phyloP scores from a whole-genome alignment of 306 rosid species.

The Corylus avellana region DNA sequence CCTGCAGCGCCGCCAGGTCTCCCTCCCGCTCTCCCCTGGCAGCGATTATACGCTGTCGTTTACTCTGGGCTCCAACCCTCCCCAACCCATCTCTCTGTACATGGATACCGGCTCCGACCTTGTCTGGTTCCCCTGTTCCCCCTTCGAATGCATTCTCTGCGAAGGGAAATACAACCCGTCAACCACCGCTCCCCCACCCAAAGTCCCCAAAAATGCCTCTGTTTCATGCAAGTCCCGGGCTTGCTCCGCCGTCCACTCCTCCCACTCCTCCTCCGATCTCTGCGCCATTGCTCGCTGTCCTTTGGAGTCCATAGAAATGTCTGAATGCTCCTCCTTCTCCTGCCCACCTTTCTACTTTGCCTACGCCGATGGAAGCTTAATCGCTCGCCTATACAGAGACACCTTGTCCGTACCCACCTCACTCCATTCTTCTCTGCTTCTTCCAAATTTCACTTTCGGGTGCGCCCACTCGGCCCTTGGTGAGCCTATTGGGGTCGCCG shows the following conservation, averaged over 20 bases:
- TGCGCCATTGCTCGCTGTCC: constrained; percentile 87
- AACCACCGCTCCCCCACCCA: constrained; percentile 35
- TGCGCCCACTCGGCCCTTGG: constrained; percentile 87
- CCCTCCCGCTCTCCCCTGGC: constrained; percentile 84
- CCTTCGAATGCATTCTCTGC: constrained; percentile 90
- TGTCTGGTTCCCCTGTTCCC: constrained; percentile 92
- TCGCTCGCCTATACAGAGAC: constrained; percentile 58
- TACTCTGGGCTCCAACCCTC: constrained; percentile 48
- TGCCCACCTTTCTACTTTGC: constrained; percentile 93
- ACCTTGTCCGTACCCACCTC: constrained; percentile 46
- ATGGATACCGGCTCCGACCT: constrained; percentile 98
- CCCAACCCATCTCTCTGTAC: constrained; percentile 71
- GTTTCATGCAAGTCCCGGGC: constrained; percentile 69
- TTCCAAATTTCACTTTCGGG: constrained; percentile 78
- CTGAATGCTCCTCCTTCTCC: constrained; percentile 57
- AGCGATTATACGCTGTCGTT: constrained; percentile 86
- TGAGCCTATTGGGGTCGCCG: constrained; percentile 92
- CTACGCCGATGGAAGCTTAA: constrained; percentile 83
- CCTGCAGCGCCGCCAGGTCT: constrained; percentile 48
- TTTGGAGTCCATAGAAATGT: constrained; percentile 66
- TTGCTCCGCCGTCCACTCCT: constrained; percentile 70
- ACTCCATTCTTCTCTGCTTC: constrained; percentile 40
- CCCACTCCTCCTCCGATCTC: constrained; percentile 55
- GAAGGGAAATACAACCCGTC: constrained; percentile 67
- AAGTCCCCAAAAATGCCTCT: constrained; percentile 35